phyloP scores from a whole-genome alignment of 371 early-diverging fungal genomes.

The Encephalitozoon intestinalis region DNA sequence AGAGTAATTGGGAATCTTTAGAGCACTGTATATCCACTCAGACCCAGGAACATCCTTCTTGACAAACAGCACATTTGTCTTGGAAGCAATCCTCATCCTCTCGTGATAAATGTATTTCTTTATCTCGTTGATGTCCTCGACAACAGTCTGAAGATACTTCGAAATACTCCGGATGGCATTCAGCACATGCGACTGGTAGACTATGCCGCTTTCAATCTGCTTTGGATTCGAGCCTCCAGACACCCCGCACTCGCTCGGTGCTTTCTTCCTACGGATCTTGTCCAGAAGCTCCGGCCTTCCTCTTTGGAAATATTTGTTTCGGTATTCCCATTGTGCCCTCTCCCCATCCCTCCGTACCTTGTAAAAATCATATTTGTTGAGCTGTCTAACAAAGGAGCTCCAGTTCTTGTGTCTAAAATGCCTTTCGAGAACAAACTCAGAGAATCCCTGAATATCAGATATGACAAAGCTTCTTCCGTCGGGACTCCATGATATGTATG shows the following conservation, averaged over 20 bases:
- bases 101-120: constrained; percentile 41
- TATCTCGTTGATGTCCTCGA: constrained; percentile 57
- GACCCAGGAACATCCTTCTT: not conserved
- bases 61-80: not conserved
- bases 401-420: constrained; percentile 83
- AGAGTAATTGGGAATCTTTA: not conserved
- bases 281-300: constrained; percentile 43
- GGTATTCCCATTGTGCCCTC: constrained; percentile 55
- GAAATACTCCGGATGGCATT: constrained; percentile 49
- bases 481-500: constrained; percentile 65
- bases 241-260: constrained; percentile 40
- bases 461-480: constrained; percentile 74
- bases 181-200: constrained; percentile 50
- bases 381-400: constrained; percentile 79
- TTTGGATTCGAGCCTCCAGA: not conserved
- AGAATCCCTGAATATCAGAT: constrained; percentile 68
- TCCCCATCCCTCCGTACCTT: constrained; percentile 64
- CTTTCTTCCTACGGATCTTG: constrained; percentile 57
- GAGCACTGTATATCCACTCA: not conserved
- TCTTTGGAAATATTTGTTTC: constrained; percentile 54
- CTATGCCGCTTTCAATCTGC: constrained; percentile 33
- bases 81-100: not conserved
- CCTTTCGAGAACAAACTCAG: constrained; percentile 68
- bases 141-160: constrained; percentile 50
- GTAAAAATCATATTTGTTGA: constrained; percentile 89